Conservation (phyloP, 495 filamentous ascomycete species). For the Penicillium paxilli region DNA sequence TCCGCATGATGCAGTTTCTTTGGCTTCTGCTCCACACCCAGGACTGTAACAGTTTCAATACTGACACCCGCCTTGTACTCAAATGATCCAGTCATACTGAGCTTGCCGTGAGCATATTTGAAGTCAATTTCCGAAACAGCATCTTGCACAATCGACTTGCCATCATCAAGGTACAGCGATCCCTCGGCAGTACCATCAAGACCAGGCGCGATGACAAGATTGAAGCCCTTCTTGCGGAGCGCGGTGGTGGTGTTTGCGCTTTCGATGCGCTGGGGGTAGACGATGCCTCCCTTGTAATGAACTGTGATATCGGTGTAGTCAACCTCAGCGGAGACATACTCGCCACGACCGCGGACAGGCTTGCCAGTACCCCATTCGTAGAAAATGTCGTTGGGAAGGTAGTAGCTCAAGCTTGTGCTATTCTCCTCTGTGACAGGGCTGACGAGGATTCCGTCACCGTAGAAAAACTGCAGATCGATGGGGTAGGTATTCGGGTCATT, state of each 20-base stretch:
- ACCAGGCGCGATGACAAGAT: conserved; percentile 66
- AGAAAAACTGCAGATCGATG: conserved; percentile 73
- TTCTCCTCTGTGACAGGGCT: conserved; percentile 54
- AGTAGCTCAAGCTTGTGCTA: conserved; percentile 64
- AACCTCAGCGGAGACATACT: conserved; percentile 54
- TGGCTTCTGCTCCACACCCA: conserved; percentile 36
- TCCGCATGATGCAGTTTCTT: conserved; percentile 8
- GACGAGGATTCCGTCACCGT: conserved; percentile 67
- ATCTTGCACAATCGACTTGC: conserved; percentile 54
- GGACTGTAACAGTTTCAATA: conserved; percentile 51
- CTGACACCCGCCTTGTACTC: conserved; percentile 45
- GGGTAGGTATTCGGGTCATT: conserved; percentile 59
- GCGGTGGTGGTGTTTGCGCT: conserved; percentile 71
- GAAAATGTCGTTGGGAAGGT: conserved; percentile 73
- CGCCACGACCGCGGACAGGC: conserved; percentile 55
- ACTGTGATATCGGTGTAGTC: conserved; percentile 70
- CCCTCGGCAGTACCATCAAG: conserved; percentile 49
- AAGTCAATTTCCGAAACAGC: conserved; percentile 53
- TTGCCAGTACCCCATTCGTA: conserved; percentile 74
- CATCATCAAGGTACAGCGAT: conserved; percentile 62
- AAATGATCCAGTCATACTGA: conserved; percentile 56
- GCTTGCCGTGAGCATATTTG: conserved; percentile 47
- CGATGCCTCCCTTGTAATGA: conserved; percentile 67
- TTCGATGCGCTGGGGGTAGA: conserved; percentile 63
- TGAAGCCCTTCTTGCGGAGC: conserved; percentile 65